These are phyloP conservation scores for Aspergillus carbonarius DNA, from an alignment of 2,329 filamentous ascomycete genomes.

Conservation along the genomic window DNA sequence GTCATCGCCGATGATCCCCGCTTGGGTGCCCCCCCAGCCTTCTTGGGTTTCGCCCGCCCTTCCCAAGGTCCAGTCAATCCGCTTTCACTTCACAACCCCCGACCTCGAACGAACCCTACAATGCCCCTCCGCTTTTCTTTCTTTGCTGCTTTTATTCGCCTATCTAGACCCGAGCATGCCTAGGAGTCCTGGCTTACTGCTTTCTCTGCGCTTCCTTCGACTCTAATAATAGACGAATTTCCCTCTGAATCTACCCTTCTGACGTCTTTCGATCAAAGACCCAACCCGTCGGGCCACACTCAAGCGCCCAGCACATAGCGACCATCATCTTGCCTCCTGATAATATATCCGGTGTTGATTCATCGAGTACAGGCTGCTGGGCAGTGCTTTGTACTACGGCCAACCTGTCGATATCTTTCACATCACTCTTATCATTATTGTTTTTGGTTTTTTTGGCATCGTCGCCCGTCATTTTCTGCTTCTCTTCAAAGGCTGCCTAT, in stretches of 20 bases:
- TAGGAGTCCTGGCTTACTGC: conserved; percentile 15
- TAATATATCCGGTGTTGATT: conserved; percentile 23
- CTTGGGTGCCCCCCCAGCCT: conserved; percentile 12
- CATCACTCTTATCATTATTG: conserved; percentile 22
- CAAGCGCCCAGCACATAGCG: background rate
- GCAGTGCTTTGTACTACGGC: conserved; percentile 29
- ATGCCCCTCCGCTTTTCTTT: conserved; percentile 13
- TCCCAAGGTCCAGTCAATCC: conserved; percentile 5
- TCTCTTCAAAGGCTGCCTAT: conserved; percentile 47
- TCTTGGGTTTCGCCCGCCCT: conserved; percentile 4
- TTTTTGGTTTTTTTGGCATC: conserved; percentile 22
- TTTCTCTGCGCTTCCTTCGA: conserved; percentile 16
- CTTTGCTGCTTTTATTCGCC: conserved; percentile 11
- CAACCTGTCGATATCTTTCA: conserved; percentile 15
- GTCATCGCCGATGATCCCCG: conserved; percentile 26
- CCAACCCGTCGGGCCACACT: conserved; percentile 4
- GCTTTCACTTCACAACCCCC: background rate
- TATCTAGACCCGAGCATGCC: conserved; percentile 22
- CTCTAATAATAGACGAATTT: conserved; percentile 18
- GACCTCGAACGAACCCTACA: conserved; percentile 8
- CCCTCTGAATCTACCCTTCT: conserved; percentile 7
- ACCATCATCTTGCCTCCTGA: conserved; percentile 4
- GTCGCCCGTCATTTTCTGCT: conserved; percentile 29
- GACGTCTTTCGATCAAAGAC: conserved; percentile 10
- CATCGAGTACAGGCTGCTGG: conserved; percentile 35